Evolutionary conservation across 805 yeast genomes (phyloP).

Genomic region (Saccharomycopsis fermentans): DNA sequence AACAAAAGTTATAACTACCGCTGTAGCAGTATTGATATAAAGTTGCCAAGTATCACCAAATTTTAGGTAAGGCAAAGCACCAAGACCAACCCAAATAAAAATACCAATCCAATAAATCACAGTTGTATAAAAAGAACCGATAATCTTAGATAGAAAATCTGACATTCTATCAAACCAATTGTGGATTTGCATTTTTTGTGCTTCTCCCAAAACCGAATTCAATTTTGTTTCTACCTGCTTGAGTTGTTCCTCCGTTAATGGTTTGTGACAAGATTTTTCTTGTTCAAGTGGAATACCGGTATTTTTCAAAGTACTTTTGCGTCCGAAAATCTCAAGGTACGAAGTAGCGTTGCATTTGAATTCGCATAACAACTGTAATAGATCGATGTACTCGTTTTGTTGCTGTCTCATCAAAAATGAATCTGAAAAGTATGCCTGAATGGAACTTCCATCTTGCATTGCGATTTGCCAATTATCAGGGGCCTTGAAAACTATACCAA

Average conservation of each 20-base stretch:
- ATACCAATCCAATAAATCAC: slow-evolving; percentile 31
- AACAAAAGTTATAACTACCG: slow-evolving; percentile 28
- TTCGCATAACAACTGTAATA: slow-evolving; percentile 23
- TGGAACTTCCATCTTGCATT: slow-evolving; percentile 34
- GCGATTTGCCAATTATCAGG: slow-evolving; percentile 32
- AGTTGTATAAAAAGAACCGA: slow-evolving; percentile 28
- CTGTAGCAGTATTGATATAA: slow-evolving; percentile 33
- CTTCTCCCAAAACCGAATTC: slow-evolving; percentile 9
- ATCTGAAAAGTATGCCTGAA: slow-evolving; percentile 32
- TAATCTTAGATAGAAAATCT: slow-evolving; percentile 20
- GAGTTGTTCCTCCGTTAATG: background rate
- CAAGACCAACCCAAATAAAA: slow-evolving; percentile 31
- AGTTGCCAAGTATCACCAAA: slow-evolving; percentile 32
- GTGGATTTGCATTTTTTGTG: slow-evolving; percentile 20
- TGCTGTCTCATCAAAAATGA: slow-evolving; percentile 34
- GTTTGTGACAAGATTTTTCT: background rate
- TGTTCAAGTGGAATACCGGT: slow-evolving; percentile 1
- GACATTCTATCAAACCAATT: slow-evolving; percentile 29
- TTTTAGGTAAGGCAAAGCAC: slow-evolving; percentile 21
- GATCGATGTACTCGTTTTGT: slow-evolving; percentile 23
- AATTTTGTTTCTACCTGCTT: background rate
- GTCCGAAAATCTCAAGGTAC: slow-evolving; percentile 3
- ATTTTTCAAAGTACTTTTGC: slow-evolving; percentile 20
- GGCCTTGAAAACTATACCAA: slow-evolving; percentile 24
- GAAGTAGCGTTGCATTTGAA: slow-evolving; percentile 23